Conservation (phyloP, 2,329 filamentous ascomycete genomes). For the Pleomassaria siparia region DNA sequence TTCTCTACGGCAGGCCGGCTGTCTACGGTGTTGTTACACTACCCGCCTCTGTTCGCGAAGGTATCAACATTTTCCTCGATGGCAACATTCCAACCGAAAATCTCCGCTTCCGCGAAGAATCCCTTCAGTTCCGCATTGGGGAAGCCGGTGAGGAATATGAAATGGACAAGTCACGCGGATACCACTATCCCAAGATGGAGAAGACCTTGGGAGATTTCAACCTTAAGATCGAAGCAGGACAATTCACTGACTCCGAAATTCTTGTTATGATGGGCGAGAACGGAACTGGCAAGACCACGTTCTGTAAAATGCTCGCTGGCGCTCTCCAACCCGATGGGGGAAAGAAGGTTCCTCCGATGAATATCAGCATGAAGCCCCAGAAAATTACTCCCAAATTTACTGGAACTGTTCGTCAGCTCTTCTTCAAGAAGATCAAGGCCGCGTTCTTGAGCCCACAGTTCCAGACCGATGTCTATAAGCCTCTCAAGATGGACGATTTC, state of each 20-base stretch:
- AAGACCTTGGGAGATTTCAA: conserved; percentile 91
- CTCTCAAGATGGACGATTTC: conserved; percentile 98
- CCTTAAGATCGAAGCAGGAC: conserved; percentile 75
- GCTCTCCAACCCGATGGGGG: conserved; percentile 85
- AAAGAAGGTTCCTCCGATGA: conserved; percentile 83
- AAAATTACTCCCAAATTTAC: conserved; percentile 99
- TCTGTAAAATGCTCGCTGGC: conserved; percentile 94
- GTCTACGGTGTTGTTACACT: conserved; percentile 98
- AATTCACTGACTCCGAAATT: conserved; percentile 97
- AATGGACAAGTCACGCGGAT: conserved; percentile 79
- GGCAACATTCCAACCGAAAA: conserved; percentile 98
- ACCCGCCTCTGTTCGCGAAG: conserved; percentile 93
- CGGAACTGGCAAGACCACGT: conserved; percentile 98
- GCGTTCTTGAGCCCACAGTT: conserved; percentile 96
- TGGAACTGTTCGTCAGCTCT: conserved; percentile 93
- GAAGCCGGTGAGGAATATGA: conserved; percentile 88
- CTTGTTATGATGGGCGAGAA: conserved; percentile 99
- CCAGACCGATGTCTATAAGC: conserved; percentile 99
- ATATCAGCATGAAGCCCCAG: conserved; percentile 99
- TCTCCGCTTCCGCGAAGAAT: conserved; percentile 96
- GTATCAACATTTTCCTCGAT: conserved; percentile 99
- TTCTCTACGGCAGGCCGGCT: conserved; percentile 92
- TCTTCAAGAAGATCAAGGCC: conserved; percentile 99
- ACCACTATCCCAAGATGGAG: conserved; percentile 85
- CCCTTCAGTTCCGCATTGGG: conserved; percentile 89